Evolutionary conservation across 2,329 filamentous ascomycete species (phyloP).

Genomic region (Pseudogymnoascus destructans): DNA sequence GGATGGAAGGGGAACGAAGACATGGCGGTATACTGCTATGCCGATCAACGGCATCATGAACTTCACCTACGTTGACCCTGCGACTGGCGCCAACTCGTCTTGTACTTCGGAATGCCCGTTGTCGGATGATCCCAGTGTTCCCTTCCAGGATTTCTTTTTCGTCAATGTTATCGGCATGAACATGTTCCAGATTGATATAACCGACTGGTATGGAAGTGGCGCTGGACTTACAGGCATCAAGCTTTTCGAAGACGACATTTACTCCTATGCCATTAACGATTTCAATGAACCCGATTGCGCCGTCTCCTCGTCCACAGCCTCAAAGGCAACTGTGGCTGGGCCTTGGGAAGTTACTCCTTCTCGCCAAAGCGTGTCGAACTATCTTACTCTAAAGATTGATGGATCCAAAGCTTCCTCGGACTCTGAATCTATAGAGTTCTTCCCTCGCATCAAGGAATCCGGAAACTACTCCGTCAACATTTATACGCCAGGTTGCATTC

Average conservation of each 20-base stretch:
- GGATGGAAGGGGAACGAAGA: constrained; percentile 75
- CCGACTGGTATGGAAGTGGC: constrained; percentile 73
- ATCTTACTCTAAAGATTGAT: constrained; percentile 56
- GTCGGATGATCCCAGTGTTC: constrained; percentile 49
- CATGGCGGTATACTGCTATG: constrained; percentile 73
- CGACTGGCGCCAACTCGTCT: constrained; percentile 49
- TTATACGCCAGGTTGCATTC: constrained; percentile 81
- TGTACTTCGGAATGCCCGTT: constrained; percentile 83
- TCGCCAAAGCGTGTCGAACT: constrained; percentile 57
- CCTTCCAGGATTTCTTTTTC: constrained; percentile 83
- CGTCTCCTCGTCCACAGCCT: constrained; percentile 43
- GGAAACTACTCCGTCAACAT: constrained; percentile 86
- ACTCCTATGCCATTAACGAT: constrained; percentile 67
- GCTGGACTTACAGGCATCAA: constrained; percentile 79
- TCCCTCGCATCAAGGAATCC: constrained; percentile 72
- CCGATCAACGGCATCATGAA: constrained; percentile 93
- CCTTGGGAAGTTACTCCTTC: constrained; percentile 61
- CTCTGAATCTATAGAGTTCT: constrained; percentile 60
- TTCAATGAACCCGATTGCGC: constrained; percentile 85
- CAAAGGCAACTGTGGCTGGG: constrained; percentile 56
- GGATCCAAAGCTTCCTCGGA: constrained; percentile 40
- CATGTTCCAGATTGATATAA: constrained; percentile 71
- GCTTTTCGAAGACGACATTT: constrained; percentile 74
- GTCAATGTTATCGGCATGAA: constrained; percentile 83
- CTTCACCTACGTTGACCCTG: constrained; percentile 74